Conservation (phyloP, 176 grass and related monocot genomes). For the Oropetium thomaeum region DNA sequence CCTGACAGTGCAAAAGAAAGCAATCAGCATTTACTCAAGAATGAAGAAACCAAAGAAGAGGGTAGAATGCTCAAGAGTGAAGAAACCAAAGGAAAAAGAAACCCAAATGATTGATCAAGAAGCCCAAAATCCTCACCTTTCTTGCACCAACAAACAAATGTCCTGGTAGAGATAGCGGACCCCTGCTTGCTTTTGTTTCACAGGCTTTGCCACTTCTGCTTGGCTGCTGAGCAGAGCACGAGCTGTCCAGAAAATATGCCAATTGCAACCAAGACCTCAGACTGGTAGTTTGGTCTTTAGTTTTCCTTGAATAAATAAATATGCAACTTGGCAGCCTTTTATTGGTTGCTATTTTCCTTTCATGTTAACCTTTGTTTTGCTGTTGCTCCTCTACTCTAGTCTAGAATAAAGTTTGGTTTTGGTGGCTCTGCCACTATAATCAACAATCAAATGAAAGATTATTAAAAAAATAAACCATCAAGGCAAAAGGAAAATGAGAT, state of each 20-base stretch:
- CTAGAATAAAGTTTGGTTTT: background rate
- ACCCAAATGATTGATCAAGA: background rate
- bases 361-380: background rate
- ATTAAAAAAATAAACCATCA: background rate
- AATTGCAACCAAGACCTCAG: slow-evolving; percentile 20
- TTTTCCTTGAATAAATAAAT: slow-evolving; percentile 15
- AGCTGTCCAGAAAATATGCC: slow-evolving; percentile 22
- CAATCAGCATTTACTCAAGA: background rate
- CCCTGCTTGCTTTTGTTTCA: slow-evolving; percentile 45
- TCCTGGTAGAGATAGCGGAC: slow-evolving; percentile 27
- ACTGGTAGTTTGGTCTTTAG: slow-evolving; percentile 5
- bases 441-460: background rate
- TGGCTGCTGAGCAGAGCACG: slow-evolving; percentile 1
- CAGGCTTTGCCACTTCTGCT: slow-evolving; percentile 24
- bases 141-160: background rate
- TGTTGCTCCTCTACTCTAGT: too few species aligned
- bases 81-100: slow-evolving; percentile 8
- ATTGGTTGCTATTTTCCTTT: background rate
- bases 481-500: background rate
- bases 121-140: slow-evolving; percentile 28
- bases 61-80: background rate
- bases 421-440: slow-evolving; percentile 10
- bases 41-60: background rate
- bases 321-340: slow-evolving; percentile 3
- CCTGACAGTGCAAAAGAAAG: slow-evolving; percentile 5